These are phyloP conservation scores for Neurospora crassa DNA, from an alignment of 2,329 filamentous ascomycete species.

Conservation along the genomic window DNA sequence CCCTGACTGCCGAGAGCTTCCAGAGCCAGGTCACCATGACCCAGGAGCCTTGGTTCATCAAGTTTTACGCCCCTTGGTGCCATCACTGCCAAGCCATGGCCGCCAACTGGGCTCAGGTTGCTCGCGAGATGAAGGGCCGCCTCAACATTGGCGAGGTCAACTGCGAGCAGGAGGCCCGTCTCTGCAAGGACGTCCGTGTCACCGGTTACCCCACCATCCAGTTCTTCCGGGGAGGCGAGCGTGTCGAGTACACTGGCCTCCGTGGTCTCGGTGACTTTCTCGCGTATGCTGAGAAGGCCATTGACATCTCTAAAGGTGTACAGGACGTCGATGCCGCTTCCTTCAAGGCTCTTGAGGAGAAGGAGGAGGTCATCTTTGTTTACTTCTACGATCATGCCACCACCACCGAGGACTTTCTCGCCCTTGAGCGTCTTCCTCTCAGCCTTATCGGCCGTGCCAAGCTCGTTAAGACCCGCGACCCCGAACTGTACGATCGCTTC, in stretches of 20 bases:
- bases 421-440: constrained; percentile 76
- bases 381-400: constrained; percentile 98
- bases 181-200: constrained; percentile 87
- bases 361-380: constrained; percentile 89
- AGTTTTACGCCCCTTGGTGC: constrained; percentile 98
- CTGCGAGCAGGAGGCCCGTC: constrained; percentile 71
- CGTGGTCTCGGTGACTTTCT: constrained; percentile 87
- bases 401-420: constrained; percentile 81
- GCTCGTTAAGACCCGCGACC: constrained; percentile 82
- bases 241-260: constrained; percentile 86
- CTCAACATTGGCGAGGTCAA: constrained; percentile 95
- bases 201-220: constrained; percentile 79
- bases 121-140: constrained; percentile 79
- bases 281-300: constrained; percentile 75
- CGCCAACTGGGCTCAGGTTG: constrained; percentile 81
- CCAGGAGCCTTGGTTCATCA: constrained; percentile 93
- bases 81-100: constrained; percentile 89
- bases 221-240: constrained; percentile 86
- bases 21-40: constrained; percentile 77
- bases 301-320: constrained; percentile 67
- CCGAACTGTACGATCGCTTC: constrained; percentile 66
- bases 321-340: constrained; percentile 67
- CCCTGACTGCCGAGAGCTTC: constrained; percentile 77
- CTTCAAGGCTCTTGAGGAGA: constrained; percentile 79
- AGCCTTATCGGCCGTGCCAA: constrained; percentile 86